Conservation (phyloP, 192 early-diverging fungal species). For the Linnemannia elongata region DNA sequence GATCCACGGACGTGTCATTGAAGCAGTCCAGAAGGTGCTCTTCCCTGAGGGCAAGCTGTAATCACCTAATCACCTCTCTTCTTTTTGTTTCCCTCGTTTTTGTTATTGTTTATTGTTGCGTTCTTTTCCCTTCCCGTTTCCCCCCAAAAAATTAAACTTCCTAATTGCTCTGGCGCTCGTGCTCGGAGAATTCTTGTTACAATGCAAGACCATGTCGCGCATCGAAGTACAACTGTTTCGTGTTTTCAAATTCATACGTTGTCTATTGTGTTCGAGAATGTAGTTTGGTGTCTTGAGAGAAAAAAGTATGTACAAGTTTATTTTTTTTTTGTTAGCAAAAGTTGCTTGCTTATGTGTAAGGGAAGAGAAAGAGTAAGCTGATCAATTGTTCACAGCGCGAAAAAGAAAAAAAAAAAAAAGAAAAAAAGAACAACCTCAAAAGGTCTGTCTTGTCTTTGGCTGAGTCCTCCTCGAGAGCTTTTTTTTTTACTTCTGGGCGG, state of each 20-base stretch:
- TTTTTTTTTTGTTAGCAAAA: background rate
- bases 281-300: background rate
- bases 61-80: background rate
- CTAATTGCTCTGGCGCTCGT: background rate
- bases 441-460: background rate
- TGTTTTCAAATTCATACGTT: background rate
- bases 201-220: background rate
- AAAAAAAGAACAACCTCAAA: background rate
- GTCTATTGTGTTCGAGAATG: background rate
- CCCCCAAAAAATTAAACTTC: background rate
- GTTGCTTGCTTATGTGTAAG: background rate
- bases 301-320: background rate
- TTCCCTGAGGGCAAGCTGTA: conserved; percentile 56
- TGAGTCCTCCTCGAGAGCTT: background rate
- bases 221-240: background rate
- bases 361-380: background rate
- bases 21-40: conserved; percentile 79
- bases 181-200: background rate
- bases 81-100: background rate
- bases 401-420: background rate
- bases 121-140: background rate
- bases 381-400: background rate
- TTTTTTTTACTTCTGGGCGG: conserved; percentile 28
- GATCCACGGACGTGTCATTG: conserved; percentile 83
- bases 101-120: background rate